Percentiles rank a stretch among this genome's conserved stretches.
phyloP scores from a whole-genome alignment of 148 eudicot genomes.

The Talinum fruticosum region DNA sequence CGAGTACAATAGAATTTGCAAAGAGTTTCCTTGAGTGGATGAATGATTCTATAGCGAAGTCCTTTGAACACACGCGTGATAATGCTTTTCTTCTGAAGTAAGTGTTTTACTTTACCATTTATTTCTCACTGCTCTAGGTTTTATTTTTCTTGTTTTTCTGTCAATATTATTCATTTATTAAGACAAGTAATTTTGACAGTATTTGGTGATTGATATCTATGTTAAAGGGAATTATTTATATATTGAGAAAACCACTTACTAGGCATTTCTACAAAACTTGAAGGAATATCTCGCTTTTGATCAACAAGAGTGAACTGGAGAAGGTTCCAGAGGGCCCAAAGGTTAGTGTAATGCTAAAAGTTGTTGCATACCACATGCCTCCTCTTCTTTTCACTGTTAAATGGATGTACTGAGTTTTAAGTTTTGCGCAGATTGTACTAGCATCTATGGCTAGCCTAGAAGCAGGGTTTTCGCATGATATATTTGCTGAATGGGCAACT shows the following conservation, averaged over 20 bases:
- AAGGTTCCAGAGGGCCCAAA: constrained; percentile 88
- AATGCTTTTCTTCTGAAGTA: constrained; percentile 89
- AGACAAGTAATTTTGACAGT: constrained; percentile 5
- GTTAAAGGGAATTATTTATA: constrained; percentile 9
- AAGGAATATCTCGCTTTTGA: constrained; percentile 78
- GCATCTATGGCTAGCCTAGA: constrained; percentile 98
- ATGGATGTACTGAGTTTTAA: not conserved
- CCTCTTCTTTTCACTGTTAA: not conserved
- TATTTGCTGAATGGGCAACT: constrained; percentile 95
- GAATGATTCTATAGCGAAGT: constrained; percentile 94
- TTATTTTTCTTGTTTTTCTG: not conserved
- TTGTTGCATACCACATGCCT: constrained; percentile 2
- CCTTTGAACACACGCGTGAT: constrained; percentile 91
- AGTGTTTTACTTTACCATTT: constrained; percentile 21
- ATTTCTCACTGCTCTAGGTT: constrained; percentile 1
- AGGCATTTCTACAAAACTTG: constrained; percentile 29
- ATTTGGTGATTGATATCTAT: not conserved
- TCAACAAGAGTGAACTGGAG: constrained; percentile 81
- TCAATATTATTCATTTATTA: not conserved
- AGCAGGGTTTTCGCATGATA: constrained; percentile 92
- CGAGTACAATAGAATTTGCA: constrained; percentile 89
- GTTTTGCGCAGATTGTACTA: constrained; percentile 63
- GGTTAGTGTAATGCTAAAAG: constrained; percentile 38
- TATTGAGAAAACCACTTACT: constrained; percentile 21
- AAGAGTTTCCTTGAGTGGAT: constrained; percentile 98